Conservation (phyloP, 768 basidiomycete species). For the Sarcodon aspratus region DNA sequence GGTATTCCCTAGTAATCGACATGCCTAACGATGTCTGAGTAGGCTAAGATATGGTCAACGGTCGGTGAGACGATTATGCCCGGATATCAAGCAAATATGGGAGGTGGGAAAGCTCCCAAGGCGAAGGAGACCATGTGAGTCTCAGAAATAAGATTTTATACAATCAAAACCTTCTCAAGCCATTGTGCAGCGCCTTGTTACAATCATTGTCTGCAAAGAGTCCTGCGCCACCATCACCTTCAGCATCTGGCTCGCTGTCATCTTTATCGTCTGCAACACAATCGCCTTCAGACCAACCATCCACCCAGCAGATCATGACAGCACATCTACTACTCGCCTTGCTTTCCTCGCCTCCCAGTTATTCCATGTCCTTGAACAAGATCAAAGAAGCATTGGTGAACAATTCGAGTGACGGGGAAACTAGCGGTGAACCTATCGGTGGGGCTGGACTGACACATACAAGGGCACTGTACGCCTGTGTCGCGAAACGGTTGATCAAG, state of each 20-base stretch:
- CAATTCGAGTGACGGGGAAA: constrained; percentile 17
- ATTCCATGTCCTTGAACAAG: constrained; percentile 48
- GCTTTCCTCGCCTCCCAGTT: constrained; percentile 38
- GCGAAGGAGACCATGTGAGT: constrained; percentile 56
- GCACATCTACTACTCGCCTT: constrained; percentile 55
- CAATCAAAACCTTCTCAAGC: constrained; percentile 1
- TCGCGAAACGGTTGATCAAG: constrained; percentile 70
- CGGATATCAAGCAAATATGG: constrained; percentile 24
- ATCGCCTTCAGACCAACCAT: constrained; percentile 24
- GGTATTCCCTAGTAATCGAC: neutral
- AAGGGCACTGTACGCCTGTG: constrained; percentile 61
- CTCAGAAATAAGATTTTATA: neutral
- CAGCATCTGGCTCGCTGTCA: constrained; percentile 37
- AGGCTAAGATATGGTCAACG: constrained; percentile 64
- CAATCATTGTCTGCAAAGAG: constrained; percentile 38
- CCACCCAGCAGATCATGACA: constrained; percentile 60
- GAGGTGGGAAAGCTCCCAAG: constrained; percentile 27
- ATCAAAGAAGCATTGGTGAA: constrained; percentile 45
- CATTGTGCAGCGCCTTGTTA: constrained; percentile 37
- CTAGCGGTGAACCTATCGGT: constrained; percentile 14
- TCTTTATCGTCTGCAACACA: constrained; percentile 23
- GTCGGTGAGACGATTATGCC: constrained; percentile 56
- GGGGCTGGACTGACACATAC: constrained; percentile 35
- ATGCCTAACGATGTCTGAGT: neutral
- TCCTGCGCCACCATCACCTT: constrained; percentile 45